Conservation (phyloP, 1,284 basidiomycete genomes). For the Singerocomus inundabilis region DNA sequence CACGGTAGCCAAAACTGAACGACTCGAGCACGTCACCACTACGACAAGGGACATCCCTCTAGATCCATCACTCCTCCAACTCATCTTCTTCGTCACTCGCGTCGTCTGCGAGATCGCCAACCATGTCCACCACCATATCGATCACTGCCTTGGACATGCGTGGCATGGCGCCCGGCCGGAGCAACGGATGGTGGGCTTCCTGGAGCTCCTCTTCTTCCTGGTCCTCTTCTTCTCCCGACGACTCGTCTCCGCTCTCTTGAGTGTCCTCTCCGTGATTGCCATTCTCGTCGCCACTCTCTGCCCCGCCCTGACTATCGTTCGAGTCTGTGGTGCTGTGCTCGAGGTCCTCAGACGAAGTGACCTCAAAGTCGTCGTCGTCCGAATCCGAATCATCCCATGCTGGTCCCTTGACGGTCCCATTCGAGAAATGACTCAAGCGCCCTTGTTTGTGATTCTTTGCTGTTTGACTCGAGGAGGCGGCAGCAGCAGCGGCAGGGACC, state of each 20-base stretch:
- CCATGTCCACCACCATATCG: slow-evolving; percentile 61
- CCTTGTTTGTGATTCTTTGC: slow-evolving; percentile 10
- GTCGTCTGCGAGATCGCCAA: slow-evolving; percentile 48
- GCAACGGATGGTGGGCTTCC: slow-evolving; percentile 57
- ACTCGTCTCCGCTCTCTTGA: slow-evolving; percentile 27
- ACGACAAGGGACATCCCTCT: not conserved
- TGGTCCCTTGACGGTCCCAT: slow-evolving; percentile 34
- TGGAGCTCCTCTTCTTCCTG: slow-evolving; percentile 45
- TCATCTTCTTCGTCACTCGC: slow-evolving; percentile 41
- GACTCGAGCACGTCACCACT: not conserved
- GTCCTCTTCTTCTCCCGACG: slow-evolving; percentile 16
- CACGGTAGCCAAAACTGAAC: not conserved
- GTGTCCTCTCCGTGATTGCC: slow-evolving; percentile 25
- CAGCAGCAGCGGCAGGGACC: not conserved
- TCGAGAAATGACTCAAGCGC: slow-evolving; percentile 13
- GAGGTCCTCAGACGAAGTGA: slow-evolving; percentile 34
- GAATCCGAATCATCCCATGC: slow-evolving; percentile 48
- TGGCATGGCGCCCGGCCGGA: slow-evolving; percentile 67
- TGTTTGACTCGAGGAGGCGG: not conserved
- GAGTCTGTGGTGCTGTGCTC: slow-evolving; percentile 17
- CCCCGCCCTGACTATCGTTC: slow-evolving; percentile 22
- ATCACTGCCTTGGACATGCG: slow-evolving; percentile 63
- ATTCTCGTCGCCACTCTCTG: slow-evolving; percentile 9
- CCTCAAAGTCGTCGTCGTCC: slow-evolving; percentile 52
- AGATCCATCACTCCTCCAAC: slow-evolving; percentile 33